Evolutionary conservation across 2,329 filamentous ascomycete species (phyloP), one percentile per base, ranked within the genome.

Genomic region (Monosporascus sp.): DNA sequence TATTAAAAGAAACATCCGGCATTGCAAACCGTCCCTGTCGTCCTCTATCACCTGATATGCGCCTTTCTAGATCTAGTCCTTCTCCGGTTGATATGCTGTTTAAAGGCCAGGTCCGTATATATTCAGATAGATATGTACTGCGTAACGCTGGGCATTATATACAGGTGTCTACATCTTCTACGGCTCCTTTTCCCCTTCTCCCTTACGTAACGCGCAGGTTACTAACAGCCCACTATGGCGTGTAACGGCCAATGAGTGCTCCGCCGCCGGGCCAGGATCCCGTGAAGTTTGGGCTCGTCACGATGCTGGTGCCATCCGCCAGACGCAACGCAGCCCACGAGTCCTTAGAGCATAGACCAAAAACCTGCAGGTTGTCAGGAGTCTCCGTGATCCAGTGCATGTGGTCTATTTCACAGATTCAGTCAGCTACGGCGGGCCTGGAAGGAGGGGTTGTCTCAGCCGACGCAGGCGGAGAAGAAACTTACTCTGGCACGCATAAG

Each of bases 311-410:
- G 27, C 69, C 71, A 36, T 73, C 63, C 6, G 63, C 71, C n/a
- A 74, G 60, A 9, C 62, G 67, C 39, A 76, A 57, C 2, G 65
- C 65, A 2, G 66, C 64, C 31, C 59, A 61, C 0, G 71, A 66
- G 48, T 72, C 70, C 62, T 74, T 74, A 35, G 70, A 70, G 58
- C 72, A 75, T 45, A 75, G 51, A 5, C 73, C 72, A 55, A 73
- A 76, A 0, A 67, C 68, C 54, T 75, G 67, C 39, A 75, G 59
- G 52, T 73, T 73, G 5, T 55, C 51, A 2, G 73, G 72, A 2
- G 67, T 70, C 54, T 69, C 49, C 3, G 65, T 52, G 52, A 76
- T 71, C 65, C 70, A 73, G 57, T 75, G 72, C 67, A 74, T 70
- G 47, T 63, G 57, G 47, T 67, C 67, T 70, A 49, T 55, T 15